These are phyloP conservation scores for Ogataea nakhonphanomensis DNA, from an alignment of 805 yeast genomes.

Conservation along the genomic window DNA sequence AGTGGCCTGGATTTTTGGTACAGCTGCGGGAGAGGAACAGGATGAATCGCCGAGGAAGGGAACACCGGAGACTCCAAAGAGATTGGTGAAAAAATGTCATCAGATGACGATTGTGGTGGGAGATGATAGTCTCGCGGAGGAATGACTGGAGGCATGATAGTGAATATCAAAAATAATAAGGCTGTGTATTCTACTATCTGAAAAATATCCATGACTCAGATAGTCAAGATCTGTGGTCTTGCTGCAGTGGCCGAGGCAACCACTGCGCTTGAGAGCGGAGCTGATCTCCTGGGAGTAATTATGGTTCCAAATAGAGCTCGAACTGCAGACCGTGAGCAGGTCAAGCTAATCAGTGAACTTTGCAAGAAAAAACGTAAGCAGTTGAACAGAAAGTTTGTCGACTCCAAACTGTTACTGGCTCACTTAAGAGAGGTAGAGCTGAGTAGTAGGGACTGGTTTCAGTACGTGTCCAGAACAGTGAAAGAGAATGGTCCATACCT, in stretches of 20 bases:
- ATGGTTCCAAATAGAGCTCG: conserved; percentile 80
- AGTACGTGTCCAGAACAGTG: conserved; percentile 25
- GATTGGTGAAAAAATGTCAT: conserved; percentile 23
- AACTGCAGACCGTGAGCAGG: conserved; percentile 51
- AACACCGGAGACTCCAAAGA: conserved; percentile 19
- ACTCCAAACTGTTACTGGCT: conserved; percentile 27
- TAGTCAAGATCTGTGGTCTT: conserved; percentile 88
- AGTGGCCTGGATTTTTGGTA: conserved; percentile 43
- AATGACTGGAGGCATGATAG: conserved; percentile 20
- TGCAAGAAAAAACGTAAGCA: conserved; percentile 21
- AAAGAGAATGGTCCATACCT: conserved; percentile 54
- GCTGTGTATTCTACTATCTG: conserved; percentile 6
- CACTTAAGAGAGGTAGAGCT: conserved; percentile 17
- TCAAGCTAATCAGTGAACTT: conserved; percentile 41
- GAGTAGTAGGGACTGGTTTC: conserved; percentile 35
- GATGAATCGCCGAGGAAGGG: conserved; percentile 40
- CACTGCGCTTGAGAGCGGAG: conserved; percentile 67
- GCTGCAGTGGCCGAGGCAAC: conserved; percentile 63
- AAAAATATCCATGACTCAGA: conserved; percentile 9
- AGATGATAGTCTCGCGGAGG: conserved; percentile 25
- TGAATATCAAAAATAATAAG: background rate
- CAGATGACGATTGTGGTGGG: background rate
- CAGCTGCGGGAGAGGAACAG: conserved; percentile 58
- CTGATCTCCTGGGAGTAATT: conserved; percentile 79
- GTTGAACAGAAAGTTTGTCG: conserved; percentile 20